phyloP scores from a whole-genome alignment of 1,139 yeast species.

The Yamadazyma taylorii region DNA sequence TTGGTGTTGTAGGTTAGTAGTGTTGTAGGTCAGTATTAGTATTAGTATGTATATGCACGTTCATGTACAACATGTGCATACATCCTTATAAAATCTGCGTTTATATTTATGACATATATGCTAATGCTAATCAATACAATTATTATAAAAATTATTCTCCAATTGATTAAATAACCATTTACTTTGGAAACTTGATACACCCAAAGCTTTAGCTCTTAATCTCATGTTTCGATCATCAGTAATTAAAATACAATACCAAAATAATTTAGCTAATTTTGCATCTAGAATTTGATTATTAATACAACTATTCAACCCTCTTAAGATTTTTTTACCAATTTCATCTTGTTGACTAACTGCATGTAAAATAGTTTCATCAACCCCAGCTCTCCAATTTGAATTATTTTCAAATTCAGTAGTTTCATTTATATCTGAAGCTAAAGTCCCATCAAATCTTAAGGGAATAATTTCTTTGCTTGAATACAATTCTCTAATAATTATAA shows the following conservation, averaged over 20 bases:
- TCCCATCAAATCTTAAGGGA: conserved; percentile 56
- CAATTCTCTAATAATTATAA: conserved; percentile 67
- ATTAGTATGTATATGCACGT: no score
- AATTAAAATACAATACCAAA: conserved; percentile 60
- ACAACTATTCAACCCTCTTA: conserved; percentile 34
- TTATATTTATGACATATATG: background rate
- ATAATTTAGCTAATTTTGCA: conserved; percentile 37
- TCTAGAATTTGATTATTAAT: conserved; percentile 22
- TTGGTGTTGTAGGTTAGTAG: no score
- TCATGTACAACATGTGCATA: no score
- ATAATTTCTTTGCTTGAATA: conserved; percentile 54
- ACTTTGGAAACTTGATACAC: conserved; percentile 57
- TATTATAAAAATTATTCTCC: conserved; percentile 39
- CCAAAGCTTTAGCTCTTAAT: conserved; percentile 60
- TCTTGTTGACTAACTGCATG: conserved; percentile 52
- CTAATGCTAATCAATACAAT: conserved; percentile 40
- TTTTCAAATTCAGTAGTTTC: conserved; percentile 61
- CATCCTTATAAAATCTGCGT: background rate
- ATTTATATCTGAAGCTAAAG: conserved; percentile 54
- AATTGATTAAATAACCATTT: conserved; percentile 60
- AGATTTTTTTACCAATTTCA: conserved; percentile 39
- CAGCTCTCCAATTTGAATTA: conserved; percentile 63
- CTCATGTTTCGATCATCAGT: conserved; percentile 78
- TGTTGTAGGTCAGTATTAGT: no score
- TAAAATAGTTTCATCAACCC: conserved; percentile 60